Evolutionary conservation across 2,329 filamentous ascomycete species (phyloP).

Genomic region (Fusarium avenaceum): DNA sequence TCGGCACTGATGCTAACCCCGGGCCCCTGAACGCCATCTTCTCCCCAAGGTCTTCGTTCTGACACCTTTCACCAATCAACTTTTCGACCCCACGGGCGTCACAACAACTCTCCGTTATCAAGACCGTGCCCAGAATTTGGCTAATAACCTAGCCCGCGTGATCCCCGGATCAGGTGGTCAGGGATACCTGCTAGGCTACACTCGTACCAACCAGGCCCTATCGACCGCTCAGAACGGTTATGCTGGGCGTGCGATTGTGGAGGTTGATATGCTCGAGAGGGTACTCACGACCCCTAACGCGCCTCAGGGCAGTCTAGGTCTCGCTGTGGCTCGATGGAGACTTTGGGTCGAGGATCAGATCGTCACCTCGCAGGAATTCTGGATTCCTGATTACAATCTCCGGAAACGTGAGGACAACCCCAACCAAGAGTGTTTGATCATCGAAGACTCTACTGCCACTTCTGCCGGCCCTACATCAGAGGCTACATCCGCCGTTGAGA

Average conservation of each 20-base stretch:
- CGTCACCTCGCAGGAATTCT: constrained; percentile 31
- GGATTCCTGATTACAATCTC: neutral
- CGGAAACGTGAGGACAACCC: constrained; percentile 23
- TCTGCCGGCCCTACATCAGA: neutral
- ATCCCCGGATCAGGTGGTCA: constrained; percentile 25
- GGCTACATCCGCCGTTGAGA: neutral
- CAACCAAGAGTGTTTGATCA: constrained; percentile 21
- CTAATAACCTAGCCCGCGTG: constrained; percentile 2
- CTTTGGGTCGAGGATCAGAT: constrained; percentile 41
- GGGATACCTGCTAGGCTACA: constrained; percentile 27
- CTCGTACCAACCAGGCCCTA: neutral
- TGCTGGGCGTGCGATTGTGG: constrained; percentile 27
- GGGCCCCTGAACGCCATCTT: constrained; percentile 24
- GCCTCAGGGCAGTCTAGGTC: neutral
- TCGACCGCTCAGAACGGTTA: constrained; percentile 11
- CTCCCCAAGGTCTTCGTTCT: constrained; percentile 33
- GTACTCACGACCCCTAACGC: neutral
- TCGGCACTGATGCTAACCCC: constrained; percentile 20
- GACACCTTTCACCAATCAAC: constrained; percentile 21
- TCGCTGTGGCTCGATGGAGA: constrained; percentile 33
- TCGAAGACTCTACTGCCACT: neutral
- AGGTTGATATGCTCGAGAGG: constrained; percentile 29
- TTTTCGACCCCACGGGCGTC: neutral
- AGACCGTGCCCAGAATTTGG: constrained; percentile 15
- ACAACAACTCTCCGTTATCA: constrained; percentile 8